Percentiles rank a stretch among this genome's conserved stretches.
Evolutionary conservation across 306 rosid genomes (phyloP).

Genomic region (Corylus americana): DNA sequence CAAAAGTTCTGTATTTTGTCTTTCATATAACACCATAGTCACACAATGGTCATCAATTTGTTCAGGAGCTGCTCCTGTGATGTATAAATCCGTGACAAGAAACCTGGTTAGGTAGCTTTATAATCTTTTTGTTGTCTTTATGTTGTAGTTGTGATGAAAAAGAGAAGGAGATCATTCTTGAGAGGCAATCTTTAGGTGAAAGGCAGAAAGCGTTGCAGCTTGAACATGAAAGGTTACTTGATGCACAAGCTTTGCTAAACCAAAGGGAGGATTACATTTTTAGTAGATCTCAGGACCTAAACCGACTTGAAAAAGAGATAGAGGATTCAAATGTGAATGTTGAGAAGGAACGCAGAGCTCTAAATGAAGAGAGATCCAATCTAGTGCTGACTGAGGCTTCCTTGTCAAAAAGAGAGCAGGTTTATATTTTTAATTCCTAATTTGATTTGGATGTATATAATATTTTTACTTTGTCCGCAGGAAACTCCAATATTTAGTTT

Average conservation of each 20-base stretch:
- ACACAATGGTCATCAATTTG: not conserved
- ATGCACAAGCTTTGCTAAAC: slow-evolving; percentile 75
- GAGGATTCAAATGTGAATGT: slow-evolving; percentile 54
- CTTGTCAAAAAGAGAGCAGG: slow-evolving; percentile 70
- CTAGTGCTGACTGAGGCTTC: slow-evolving; percentile 59
- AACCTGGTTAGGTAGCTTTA: not conserved
- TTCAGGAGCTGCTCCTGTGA: not conserved
- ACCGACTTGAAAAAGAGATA: slow-evolving; percentile 65
- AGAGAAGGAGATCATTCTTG: slow-evolving; percentile 74
- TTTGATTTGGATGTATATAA: slow-evolving; percentile 24
- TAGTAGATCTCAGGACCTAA: slow-evolving; percentile 67
- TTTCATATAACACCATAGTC: too few species aligned
- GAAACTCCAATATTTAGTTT: slow-evolving; percentile 25
- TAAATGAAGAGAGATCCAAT: slow-evolving; percentile 59
- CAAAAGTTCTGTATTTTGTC: not conserved
- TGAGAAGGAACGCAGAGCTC: slow-evolving; percentile 56
- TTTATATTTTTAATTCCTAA: slow-evolving; percentile 28
- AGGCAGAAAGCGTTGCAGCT: slow-evolving; percentile 78
- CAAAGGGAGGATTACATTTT: slow-evolving; percentile 75
- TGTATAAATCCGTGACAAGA: slow-evolving; percentile 16
- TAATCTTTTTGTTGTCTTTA: slow-evolving; percentile 14
- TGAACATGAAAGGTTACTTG: slow-evolving; percentile 84
- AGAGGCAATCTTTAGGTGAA: slow-evolving; percentile 77
- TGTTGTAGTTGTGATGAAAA: slow-evolving; percentile 74
- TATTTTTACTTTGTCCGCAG: slow-evolving; percentile 17